Percentiles rank a stretch among this genome's conserved stretches.
phyloP scores from a whole-genome alignment of 371 early-diverging fungal genomes.

The Encephalitozoon romaleae region DNA sequence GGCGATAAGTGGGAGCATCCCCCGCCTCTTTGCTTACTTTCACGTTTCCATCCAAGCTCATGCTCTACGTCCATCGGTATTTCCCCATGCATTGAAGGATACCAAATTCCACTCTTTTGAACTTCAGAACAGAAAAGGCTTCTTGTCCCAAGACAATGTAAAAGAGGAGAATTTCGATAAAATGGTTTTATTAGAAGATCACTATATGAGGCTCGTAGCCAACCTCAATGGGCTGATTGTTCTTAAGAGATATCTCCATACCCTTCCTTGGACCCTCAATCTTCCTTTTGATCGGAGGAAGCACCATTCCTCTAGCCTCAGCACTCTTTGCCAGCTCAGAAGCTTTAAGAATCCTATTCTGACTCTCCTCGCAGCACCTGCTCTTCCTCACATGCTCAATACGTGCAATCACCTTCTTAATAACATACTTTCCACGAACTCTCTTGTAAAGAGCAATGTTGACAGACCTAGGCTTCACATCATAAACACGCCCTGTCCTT shows the following conservation, averaged over 20 bases:
- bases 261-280: slow-evolving; percentile 80
- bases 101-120: not conserved
- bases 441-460: slow-evolving; percentile 93
- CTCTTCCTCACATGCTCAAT: slow-evolving; percentile 98
- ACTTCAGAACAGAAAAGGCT: not conserved
- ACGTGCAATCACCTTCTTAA: slow-evolving; percentile 93
- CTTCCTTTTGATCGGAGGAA: slow-evolving; percentile 74
- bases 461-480: slow-evolving; percentile 65
- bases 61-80: slow-evolving; percentile 38
- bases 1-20: slow-evolving; percentile 12
- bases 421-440: slow-evolving; percentile 87
- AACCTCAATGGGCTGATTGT: slow-evolving; percentile 63
- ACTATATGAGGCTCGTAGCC: slow-evolving; percentile 25
- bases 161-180: not conserved
- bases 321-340: slow-evolving; percentile 72
- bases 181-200: slow-evolving; percentile 21
- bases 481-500: slow-evolving; percentile 62
- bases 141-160: too few relatives aligned
- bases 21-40: not conserved
- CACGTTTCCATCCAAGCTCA: slow-evolving; percentile 38
- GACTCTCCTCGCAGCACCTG: slow-evolving; percentile 94
- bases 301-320: slow-evolving; percentile 63
- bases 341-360: slow-evolving; percentile 87
- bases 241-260: slow-evolving; percentile 69
- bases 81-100: slow-evolving; percentile 2